Evolutionary conservation across 1,284 basidiomycete genomes (phyloP).

Genomic region (Tilletia walkeri): DNA sequence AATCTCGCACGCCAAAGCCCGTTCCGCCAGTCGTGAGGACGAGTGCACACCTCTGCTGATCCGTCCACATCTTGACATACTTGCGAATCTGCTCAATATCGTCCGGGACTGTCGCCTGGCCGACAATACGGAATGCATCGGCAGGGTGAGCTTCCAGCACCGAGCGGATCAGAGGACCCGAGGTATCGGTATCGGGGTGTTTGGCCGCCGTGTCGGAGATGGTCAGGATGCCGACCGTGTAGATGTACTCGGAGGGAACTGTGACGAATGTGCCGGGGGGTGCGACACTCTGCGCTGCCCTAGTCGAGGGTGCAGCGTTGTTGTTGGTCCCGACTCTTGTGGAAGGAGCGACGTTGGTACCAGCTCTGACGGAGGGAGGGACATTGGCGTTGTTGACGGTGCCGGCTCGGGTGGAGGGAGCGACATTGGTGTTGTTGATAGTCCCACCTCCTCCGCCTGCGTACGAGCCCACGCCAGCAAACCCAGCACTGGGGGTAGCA

Average conservation of each 20-base stretch:
- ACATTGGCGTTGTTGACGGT: too few relatives aligned
- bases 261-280: not conserved
- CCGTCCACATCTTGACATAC: conserved; percentile 25
- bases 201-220: conserved; percentile 39
- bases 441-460: not conserved
- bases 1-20: conserved; percentile 74
- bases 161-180: conserved; percentile 33
- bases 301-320: not conserved
- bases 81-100: conserved; percentile 22
- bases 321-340: not conserved
- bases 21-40: conserved; percentile 78
- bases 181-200: conserved; percentile 29
- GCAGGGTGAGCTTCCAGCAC: conserved; percentile 19
- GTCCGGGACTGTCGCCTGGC: conserved; percentile 29
- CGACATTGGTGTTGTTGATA: too few relatives aligned
- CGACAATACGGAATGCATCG: conserved; percentile 23
- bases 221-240: conserved; percentile 25
- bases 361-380: not conserved
- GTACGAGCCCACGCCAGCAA: not conserved
- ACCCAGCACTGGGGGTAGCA: not conserved
- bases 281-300: not conserved
- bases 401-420: not conserved
- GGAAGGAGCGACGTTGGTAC: not conserved
- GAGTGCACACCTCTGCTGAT: conserved; percentile 24
- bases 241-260: conserved; percentile 11